Base-by-base conservation (phyloP, 305 asterid species). In the Rubia tinctorum region DNA sequence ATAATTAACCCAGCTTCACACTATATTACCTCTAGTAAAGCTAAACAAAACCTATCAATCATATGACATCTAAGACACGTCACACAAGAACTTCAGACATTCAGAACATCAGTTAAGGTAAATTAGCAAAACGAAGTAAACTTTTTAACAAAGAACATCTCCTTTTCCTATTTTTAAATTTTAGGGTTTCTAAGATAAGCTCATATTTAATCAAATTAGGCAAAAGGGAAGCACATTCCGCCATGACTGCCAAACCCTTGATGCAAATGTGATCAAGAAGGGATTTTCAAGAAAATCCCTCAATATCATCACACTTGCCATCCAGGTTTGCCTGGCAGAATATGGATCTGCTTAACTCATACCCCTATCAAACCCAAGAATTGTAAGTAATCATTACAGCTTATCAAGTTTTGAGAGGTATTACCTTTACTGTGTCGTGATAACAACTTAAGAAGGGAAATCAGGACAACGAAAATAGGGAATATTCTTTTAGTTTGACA, bases 171-270 rank as follows among this genome's bases (percentile, higher is more conserved):
- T 20, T 56, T 20, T n/a, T 6, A 20, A 7, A n/a, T 22, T 58
- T 0, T n/a, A 11, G 64, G 30, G 34, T 11, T 59, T 17, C 7
- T 20, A 59, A 10, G 15, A 59, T 59, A 22, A 59, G 37, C 64
- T 59, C 64, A 23, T 37, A 59, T 59, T 11, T 23, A 9, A 59
- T 22, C 7, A 56, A 20, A 22, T 30, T n/a, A n/a, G 7, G 2
- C n/a, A 58, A 22, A 58, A 10, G 64, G 10, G 34, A 22, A 20
- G 34, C 34, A 58, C 15, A 23, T 2, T 13, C 15, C 34, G 64
- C 64, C 64, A 58, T 58, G 64, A 34, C 64, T 58, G 64, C 64
- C 9, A 58, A 58, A 58, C 34, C 64, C 15, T 23, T 8, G 64
- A n/a, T 56, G 63, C 63, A 58, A 58, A 58, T 58, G 25, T 58